Evolutionary conservation across 805 yeast genomes (phyloP), one percentile per base, ranked within the genome.

Genomic region (Saccharomyces eubayanus): DNA sequence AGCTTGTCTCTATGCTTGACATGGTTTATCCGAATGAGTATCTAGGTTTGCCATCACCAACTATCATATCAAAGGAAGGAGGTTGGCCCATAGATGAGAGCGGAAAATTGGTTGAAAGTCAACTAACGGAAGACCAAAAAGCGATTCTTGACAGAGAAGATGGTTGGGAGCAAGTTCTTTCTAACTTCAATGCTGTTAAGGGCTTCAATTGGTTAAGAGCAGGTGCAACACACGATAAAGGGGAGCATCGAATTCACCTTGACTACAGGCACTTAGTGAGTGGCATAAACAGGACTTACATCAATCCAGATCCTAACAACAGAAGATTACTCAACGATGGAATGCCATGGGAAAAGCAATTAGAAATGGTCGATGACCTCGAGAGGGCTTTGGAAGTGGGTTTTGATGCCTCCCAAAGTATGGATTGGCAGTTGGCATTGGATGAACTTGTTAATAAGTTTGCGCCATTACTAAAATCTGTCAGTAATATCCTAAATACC

Each of bases 361-460:
- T 60, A 1, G 69, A 69, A 1, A 60, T 82, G 12, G 59, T 76
- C 2, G 41, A 53, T 4, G 73, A 71, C 8, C 57, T 82, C 27
- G 75, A 68, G 31, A 20, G 48, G 0, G 57, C 62, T 9, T 57
- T 75, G 10, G 36, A 56, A 20, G 45, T 64, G 0, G 73, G 71
- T 2, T 72, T 70, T 24, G 67, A 74, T 52, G 78, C 81, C 5
- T 66, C 64, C 43, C 41, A 60, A 6, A 74, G 78, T 11, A 81
- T 78, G 0, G 66, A 83, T 61, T 83, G 89, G 88, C 82, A 77
- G 59, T 55, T 66, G n/a, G 68, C 76, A 2, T 76, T 83, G 0
- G 74, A 73, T 49, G 73, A 68, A 31, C 75, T 82, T n/a, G 75
- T 72, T 5, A 67, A 67, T 29, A 82, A 82, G 60, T 83, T 83